Conservation (phyloP, 495 filamentous ascomycete genomes). For the Neurospora cerealis region DNA sequence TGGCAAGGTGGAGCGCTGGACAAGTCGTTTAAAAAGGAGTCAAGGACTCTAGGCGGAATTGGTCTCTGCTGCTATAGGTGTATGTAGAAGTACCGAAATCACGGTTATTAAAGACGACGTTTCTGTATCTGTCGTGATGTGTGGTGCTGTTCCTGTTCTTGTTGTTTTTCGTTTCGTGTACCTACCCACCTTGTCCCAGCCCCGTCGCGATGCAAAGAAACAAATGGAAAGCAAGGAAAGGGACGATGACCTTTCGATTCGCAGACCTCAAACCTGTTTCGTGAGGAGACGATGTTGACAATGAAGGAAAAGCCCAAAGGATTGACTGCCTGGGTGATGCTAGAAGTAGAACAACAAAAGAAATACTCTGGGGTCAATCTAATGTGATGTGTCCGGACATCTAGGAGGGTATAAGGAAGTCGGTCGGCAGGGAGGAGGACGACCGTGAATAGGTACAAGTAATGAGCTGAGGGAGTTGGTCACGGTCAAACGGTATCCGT, state of each 20-base stretch:
- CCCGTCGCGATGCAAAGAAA: background rate
- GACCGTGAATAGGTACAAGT: background rate
- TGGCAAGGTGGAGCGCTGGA: background rate
- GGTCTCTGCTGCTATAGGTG: background rate
- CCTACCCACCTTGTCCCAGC: background rate
- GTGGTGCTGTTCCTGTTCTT: background rate
- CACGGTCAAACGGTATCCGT: background rate
- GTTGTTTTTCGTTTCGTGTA: background rate
- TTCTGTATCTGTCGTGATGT: background rate
- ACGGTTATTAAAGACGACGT: background rate
- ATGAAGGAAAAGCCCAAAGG: background rate
- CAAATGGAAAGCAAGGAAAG: background rate
- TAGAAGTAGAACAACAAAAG: background rate
- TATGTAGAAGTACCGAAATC: background rate
- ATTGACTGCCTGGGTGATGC: background rate
- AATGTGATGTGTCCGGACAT: background rate
- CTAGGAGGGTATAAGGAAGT: background rate
- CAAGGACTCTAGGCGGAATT: background rate
- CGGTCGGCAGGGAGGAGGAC: background rate
- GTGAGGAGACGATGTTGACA: background rate
- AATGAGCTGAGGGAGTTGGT: background rate
- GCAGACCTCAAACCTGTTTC: background rate
- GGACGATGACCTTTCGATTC: background rate
- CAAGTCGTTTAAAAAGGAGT: background rate
- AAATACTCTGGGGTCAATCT: background rate